These are phyloP conservation scores for Colletotrichum endophyticum DNA, from an alignment of 2,329 filamentous ascomycete genomes.

Conservation along the genomic window DNA sequence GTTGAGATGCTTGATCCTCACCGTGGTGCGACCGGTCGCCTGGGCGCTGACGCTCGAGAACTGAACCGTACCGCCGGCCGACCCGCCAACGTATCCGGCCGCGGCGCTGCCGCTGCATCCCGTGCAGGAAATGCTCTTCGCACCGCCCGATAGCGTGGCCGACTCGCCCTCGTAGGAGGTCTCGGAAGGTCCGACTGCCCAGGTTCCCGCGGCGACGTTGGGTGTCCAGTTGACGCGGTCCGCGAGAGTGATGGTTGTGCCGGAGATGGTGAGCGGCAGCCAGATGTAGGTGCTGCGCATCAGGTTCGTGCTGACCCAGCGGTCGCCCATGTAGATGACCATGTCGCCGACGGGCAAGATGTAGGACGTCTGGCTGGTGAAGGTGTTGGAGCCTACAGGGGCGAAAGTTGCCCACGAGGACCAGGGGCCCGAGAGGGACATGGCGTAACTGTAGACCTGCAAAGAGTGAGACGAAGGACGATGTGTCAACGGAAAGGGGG, in stretches of 20 bases:
- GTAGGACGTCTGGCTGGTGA: slow-evolving; percentile 65
- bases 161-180: slow-evolving; percentile 57
- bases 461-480: neutral
- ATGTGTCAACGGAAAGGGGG: too few species aligned
- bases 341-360: slow-evolving; percentile 51
- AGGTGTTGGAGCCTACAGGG: slow-evolving; percentile 60
- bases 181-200: slow-evolving; percentile 49
- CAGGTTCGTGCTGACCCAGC: slow-evolving; percentile 66
- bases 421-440: slow-evolving; percentile 65
- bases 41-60: slow-evolving; percentile 50
- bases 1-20: slow-evolving; percentile 61
- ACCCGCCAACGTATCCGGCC: slow-evolving; percentile 62
- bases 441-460: slow-evolving; percentile 60
- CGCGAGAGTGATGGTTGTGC: slow-evolving; percentile 53
- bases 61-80: slow-evolving; percentile 47
- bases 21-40: slow-evolving; percentile 50
- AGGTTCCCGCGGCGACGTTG: slow-evolving; percentile 46
- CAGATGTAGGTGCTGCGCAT: slow-evolving; percentile 68
- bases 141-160: slow-evolving; percentile 49
- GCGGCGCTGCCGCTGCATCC: slow-evolving; percentile 54
- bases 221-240: slow-evolving; percentile 62
- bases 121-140: slow-evolving; percentile 50
- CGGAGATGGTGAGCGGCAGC: slow-evolving; percentile 62
- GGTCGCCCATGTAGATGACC: slow-evolving; percentile 71
- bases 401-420: slow-evolving; percentile 64